Evolutionary conservation across 23 red algal species (phyloP).

Genomic region (Porphyridium purpureum): DNA sequence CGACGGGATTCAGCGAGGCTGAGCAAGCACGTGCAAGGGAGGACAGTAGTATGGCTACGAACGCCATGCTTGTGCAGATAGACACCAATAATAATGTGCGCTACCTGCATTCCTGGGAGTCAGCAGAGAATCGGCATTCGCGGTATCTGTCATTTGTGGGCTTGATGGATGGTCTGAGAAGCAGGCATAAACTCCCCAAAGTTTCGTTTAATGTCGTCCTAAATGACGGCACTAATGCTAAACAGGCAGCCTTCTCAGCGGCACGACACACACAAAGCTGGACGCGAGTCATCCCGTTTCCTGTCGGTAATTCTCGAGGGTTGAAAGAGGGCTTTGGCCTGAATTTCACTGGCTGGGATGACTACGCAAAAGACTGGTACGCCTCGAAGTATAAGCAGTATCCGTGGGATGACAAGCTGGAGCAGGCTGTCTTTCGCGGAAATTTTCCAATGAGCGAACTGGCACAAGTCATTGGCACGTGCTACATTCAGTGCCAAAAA

Average conservation of each 20-base stretch:
- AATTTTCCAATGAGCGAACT: constrained; percentile 30
- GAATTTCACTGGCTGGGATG: constrained; percentile 31
- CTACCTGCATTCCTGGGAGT: too few species aligned
- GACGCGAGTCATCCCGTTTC: constrained; percentile 29
- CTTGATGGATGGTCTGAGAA: too few species aligned
- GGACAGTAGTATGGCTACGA: too few species aligned
- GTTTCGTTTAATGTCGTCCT: constrained; percentile 35
- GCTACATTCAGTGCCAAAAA: constrained; percentile 17
- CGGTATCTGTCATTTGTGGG: too few species aligned
- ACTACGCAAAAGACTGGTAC: constrained; percentile 7
- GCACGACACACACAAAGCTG: constrained; percentile 37
- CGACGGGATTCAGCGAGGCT: too few species aligned
- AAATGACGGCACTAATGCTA: constrained; percentile 23
- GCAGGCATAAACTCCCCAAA: too few species aligned
- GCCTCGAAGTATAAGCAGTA: constrained; percentile 10
- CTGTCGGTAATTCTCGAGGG: constrained; percentile 30
- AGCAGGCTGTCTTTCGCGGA: constrained; percentile 27
- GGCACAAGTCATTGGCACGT: constrained; percentile 25
- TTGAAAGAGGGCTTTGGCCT: constrained; percentile 18
- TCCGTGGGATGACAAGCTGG: constrained; percentile 22
- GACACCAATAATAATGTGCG: too few species aligned
- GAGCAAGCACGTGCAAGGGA: too few species aligned
- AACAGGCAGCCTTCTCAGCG: constrained; percentile 15
- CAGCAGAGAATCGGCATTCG: too few species aligned
- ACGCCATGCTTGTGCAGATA: too few species aligned